Evolutionary conservation across 768 basidiomycete genomes (phyloP).

Genomic region (Clitopilus passeckerianus): DNA sequence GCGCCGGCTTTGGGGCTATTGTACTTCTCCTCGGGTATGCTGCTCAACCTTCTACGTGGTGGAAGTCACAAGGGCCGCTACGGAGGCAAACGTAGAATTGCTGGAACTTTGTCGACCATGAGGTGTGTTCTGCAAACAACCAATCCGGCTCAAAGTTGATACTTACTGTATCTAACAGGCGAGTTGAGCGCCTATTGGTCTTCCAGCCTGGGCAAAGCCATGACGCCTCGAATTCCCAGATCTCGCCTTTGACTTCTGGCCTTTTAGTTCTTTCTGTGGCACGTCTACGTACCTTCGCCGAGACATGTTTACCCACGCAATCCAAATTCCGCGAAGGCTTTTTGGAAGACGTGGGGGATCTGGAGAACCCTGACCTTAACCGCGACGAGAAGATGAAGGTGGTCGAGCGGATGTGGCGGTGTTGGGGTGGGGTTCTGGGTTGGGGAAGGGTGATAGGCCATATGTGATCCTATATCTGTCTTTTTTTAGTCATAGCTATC

Average conservation of each 20-base stretch:
- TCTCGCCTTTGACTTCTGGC: slow-evolving; percentile 59
- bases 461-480: not conserved
- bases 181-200: slow-evolving; percentile 66
- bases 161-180: slow-evolving; percentile 26
- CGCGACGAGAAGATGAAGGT: slow-evolving; percentile 72
- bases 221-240: slow-evolving; percentile 3
- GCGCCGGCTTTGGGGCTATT: slow-evolving; percentile 84
- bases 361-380: slow-evolving; percentile 71
- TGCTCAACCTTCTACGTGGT: slow-evolving; percentile 44
- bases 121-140: slow-evolving; percentile 34
- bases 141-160: not conserved
- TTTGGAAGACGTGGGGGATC: slow-evolving; percentile 76
- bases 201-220: slow-evolving; percentile 28
- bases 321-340: slow-evolving; percentile 74
- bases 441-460: slow-evolving; percentile 37
- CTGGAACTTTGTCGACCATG: slow-evolving; percentile 66
- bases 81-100: slow-evolving; percentile 52
- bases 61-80: slow-evolving; percentile 44
- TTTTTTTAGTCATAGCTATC: not conserved
- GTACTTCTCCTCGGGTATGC: slow-evolving; percentile 57
- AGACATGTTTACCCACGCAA: slow-evolving; percentile 46
- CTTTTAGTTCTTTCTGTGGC: slow-evolving; percentile 68
- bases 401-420: slow-evolving; percentile 84
- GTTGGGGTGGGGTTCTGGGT: slow-evolving; percentile 69
- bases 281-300: slow-evolving; percentile 61